Evolutionary conservation across 2,329 filamentous ascomycete species (phyloP), one percentile per base, ranked within the genome.

Genomic region (Blastomyces gilchristii): DNA sequence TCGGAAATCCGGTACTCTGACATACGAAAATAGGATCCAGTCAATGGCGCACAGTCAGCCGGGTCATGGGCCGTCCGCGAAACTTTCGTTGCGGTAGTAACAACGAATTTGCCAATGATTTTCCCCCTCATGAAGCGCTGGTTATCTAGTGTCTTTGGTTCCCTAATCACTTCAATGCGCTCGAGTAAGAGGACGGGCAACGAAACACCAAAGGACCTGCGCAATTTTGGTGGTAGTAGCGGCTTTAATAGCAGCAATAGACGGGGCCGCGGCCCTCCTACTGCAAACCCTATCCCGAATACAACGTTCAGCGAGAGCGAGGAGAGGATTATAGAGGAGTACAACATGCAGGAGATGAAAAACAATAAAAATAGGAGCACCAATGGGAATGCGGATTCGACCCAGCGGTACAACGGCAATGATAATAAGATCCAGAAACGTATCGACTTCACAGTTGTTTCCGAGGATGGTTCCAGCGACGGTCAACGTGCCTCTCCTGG

Each of bases 41-140:
- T 62, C 74, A 71, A 68, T 45, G 56, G 56, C 25, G 56, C 56
- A 41, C 56, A 58, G n/a, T 58, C 39, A 6, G 56, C 56, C 22
- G 56, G 56, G 8, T 58, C 56, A 16, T 80, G 77, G 77, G 76
- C 77, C 57, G 74, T 73, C 50, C 76, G 78, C 61, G 78, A 79
- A 66, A 77, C 78, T 52, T 79, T 79, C 58, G 73, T 79, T 59
- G 77, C 77, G 12, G 76, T 79, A 16, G 65, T 79, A 25, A 75
- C 79, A 62, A 72, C 72, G 60, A 79, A 80, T 65, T 58, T 74
- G 4, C 78, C 78, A 2, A 76, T 79, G 37, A 31, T 58, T 11
- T 58, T 58, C 39, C 56, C 56, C 8, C 37, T 45, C n/a, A 28
- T 58, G 41, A 58, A 45, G n/a, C 22, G n/a, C 56, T 58, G 56